These are phyloP conservation scores for Adansonia madagascariensis DNA, from an alignment of 441 rosid genomes.

Conservation along the genomic window DNA sequence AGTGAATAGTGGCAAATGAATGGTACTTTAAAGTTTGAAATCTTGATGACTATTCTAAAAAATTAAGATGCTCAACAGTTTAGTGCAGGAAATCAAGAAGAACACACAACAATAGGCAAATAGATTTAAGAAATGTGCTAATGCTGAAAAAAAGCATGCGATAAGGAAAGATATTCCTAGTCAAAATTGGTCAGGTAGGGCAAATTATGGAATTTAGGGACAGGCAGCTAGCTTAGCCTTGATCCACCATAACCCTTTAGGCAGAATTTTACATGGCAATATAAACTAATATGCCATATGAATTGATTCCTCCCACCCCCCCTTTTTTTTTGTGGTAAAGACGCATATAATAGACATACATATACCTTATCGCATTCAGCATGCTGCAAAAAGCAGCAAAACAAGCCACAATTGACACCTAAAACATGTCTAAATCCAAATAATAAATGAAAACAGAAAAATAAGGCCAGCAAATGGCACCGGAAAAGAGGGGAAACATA, in stretches of 20 bases:
- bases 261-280: background rate
- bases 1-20: background rate
- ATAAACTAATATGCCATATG: background rate
- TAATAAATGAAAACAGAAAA: background rate
- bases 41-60: background rate
- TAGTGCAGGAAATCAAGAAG: background rate
- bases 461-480: background rate
- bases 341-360: background rate
- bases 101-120: background rate
- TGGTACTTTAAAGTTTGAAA: background rate
- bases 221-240: background rate
- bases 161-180: background rate
- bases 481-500: background rate
- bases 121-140: background rate
- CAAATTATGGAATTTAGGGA: background rate
- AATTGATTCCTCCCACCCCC: background rate
- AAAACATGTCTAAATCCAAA: background rate
- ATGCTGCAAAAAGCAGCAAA: background rate
- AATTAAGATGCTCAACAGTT: background rate
- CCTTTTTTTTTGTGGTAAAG: background rate
- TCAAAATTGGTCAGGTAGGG: background rate
- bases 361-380: background rate
- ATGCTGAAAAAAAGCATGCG: background rate
- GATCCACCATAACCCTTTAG: background rate
- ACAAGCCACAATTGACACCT: background rate